Conservation (phyloP, 805 yeast species). For the Candida manassasensis region DNA sequence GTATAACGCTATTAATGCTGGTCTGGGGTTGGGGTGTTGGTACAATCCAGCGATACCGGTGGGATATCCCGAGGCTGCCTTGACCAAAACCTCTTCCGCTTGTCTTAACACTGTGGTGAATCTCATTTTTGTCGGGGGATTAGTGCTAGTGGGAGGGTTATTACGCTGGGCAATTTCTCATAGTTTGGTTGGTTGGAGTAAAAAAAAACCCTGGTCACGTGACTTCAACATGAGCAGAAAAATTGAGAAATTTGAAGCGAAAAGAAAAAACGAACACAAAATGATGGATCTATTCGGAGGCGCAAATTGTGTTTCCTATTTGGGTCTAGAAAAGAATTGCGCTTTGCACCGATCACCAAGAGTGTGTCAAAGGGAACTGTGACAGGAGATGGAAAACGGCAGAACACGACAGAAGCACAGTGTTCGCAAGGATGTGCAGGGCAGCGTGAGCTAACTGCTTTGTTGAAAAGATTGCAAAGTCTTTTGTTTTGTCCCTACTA, state of each 20-base stretch:
- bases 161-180: constrained; percentile 9
- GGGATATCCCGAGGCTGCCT: constrained; percentile 60
- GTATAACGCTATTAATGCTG: constrained; percentile 68
- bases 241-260: not conserved
- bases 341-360: no score
- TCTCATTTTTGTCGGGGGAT: constrained; percentile 24
- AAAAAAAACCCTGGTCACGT: constrained; percentile 2
- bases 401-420: no score
- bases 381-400: no score
- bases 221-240: not conserved
- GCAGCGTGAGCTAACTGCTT: no score
- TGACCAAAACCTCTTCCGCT: constrained; percentile 52
- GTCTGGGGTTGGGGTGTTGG: constrained; percentile 82
- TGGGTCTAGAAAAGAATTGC: no score
- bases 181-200: constrained; percentile 15
- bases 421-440: no score
- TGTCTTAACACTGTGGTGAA: constrained; percentile 37
- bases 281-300: no score
- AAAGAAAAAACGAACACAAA: no score
- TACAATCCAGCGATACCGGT: constrained; percentile 77
- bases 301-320: no score
- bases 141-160: not conserved
- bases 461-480: no score
- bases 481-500: no score
- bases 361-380: no score